A percentile compares a stretch with the other conserved stretches of the same genome.
Evolutionary conservation across 306 rosid genomes (phyloP).

Genomic region (Cucumis hystrix): DNA sequence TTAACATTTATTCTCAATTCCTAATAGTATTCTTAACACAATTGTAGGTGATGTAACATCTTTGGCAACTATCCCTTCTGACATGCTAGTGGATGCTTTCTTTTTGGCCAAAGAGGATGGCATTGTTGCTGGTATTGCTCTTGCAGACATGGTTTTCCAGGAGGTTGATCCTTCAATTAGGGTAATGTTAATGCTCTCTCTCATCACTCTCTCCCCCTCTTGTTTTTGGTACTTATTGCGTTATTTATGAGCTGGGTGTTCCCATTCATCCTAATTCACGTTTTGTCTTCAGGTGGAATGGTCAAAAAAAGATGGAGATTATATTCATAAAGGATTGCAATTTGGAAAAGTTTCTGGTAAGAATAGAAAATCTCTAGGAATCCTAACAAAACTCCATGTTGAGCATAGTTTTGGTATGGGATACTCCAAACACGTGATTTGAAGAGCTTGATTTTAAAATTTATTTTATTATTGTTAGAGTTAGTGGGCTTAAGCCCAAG

Average conservation of each 20-base stretch:
- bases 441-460: neutral
- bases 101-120: conserved; percentile 93
- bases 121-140: conserved; percentile 63
- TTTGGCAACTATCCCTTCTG: conserved; percentile 63
- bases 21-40: neutral
- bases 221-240: neutral
- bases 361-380: conserved; percentile 4
- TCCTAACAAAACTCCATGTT: neutral
- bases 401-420: neutral
- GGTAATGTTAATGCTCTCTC: conserved; percentile 24
- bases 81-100: conserved; percentile 77
- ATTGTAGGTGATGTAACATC: conserved; percentile 75
- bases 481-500: no score
- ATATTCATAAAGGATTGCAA: conserved; percentile 54
- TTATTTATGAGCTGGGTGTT: neutral
- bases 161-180: conserved; percentile 80
- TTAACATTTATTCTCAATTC: neutral
- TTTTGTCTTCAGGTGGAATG: conserved; percentile 63
- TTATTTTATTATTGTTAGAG: neutral
- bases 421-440: neutral
- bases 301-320: conserved; percentile 74
- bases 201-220: conserved; percentile 1
- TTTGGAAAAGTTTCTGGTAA: conserved; percentile 83
- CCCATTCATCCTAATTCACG: conserved; percentile 1
- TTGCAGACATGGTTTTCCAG: conserved; percentile 64